Evolutionary conservation across 805 yeast species (phyloP), one percentile per base, ranked within the genome.

Genomic region (Yamadazyma endophytica): DNA sequence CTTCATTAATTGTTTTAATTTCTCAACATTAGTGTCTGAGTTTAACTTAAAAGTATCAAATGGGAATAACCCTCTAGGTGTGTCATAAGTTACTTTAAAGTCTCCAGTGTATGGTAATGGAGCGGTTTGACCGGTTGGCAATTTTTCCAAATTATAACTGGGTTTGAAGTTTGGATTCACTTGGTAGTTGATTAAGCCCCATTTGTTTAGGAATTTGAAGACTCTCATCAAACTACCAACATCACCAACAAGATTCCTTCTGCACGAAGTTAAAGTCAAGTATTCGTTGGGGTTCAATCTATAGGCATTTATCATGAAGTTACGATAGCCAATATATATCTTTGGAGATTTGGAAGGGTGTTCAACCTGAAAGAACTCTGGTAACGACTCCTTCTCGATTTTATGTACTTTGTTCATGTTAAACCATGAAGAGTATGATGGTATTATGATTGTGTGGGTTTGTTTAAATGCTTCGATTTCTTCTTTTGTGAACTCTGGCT

Each of bases 131-230:
- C 70, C 71, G 39, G 62, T 61, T 8, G 68, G 64, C 23, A 62
- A 40, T 36, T 62, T 64, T 35, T 79, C 84, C 12, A 80, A 68
- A 2, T 69, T 65, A 31, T 76, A 67, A 16, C 71, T 70, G 3
- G 94, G 92, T 40, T 79, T 73, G 32, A 79, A 67, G 40, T 77
- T 83, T 1, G 89, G 85, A 51, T 82, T 84, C 2, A 89, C 94
- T 56, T 89, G 97, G 55, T 89, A 89, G 57, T 89, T 89, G 32
- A 89, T 85, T 31, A 89, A 65, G 0, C 97, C 97, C 97, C 97
- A 89, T 54, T 82, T 83, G 45, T 78, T 85, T 36, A 89, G 62
- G 51, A 89, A 88, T 31, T 79, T 71, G 50, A 86, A 95, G 6
- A 89, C 77, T 41, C 96, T 75, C 69, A 88, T 74, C 38, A 89